These are phyloP conservation scores for Penicillium sp. DNA, from an alignment of 2,329 filamentous ascomycete species.

Conservation along the genomic window DNA sequence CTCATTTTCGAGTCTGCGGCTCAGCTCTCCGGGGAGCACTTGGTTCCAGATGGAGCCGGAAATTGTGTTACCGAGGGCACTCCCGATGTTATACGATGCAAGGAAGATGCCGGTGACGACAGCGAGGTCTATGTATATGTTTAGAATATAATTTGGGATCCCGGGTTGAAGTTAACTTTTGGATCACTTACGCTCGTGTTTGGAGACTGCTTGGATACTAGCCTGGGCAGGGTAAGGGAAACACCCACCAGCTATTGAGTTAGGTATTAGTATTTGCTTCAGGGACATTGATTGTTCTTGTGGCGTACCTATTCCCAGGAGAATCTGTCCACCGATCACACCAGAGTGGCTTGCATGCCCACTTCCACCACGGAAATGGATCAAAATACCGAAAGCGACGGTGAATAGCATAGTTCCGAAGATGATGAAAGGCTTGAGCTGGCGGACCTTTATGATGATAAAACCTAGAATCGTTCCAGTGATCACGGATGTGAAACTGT, in stretches of 20 bases:
- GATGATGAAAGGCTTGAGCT: slow-evolving; percentile 64
- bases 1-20: slow-evolving; percentile 37
- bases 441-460: slow-evolving; percentile 58
- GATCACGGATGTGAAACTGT: slow-evolving; percentile 59
- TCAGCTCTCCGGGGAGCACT: slow-evolving; percentile 51
- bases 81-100: slow-evolving; percentile 63
- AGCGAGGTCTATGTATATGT: slow-evolving; percentile 52
- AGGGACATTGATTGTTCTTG: slow-evolving; percentile 23
- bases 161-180: background rate
- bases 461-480: slow-evolving; percentile 58
- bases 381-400: slow-evolving; percentile 65
- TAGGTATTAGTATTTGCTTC: no score
- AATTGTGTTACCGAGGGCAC: slow-evolving; percentile 59
- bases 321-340: slow-evolving; percentile 61
- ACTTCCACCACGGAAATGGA: slow-evolving; percentile 59
- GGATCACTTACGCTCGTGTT: slow-evolving; percentile 41
- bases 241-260: slow-evolving; percentile 50
- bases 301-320: slow-evolving; percentile 54
- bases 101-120: slow-evolving; percentile 65
- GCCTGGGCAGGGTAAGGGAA: slow-evolving; percentile 57
- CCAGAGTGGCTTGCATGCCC: slow-evolving; percentile 48
- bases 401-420: slow-evolving; percentile 60
- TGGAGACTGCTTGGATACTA: slow-evolving; percentile 52
- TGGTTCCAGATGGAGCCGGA: slow-evolving; percentile 65
- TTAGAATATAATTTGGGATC: background rate